phyloP scores from a whole-genome alignment of 768 basidiomycete genomes.

The Calocybe gangraenosa region DNA sequence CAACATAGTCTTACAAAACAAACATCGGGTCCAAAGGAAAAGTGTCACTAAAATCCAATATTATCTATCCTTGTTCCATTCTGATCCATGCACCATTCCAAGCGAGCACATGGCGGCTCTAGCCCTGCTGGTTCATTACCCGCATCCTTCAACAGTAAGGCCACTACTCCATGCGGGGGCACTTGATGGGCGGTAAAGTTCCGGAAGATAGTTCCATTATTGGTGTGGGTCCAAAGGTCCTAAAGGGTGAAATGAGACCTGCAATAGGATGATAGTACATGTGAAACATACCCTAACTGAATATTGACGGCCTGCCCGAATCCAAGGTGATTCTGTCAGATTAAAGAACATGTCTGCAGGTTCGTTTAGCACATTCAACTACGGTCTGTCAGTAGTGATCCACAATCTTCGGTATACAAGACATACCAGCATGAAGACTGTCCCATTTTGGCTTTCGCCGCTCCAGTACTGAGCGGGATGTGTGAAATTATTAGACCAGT shows the following conservation, averaged over 20 bases:
- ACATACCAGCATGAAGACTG: conserved; percentile 60
- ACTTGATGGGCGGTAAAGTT: conserved; percentile 52
- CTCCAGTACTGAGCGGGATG: conserved; percentile 67
- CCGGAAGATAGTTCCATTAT: conserved; percentile 63
- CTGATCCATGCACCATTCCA: conserved; percentile 57
- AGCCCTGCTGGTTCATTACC: conserved; percentile 62
- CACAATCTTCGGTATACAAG: neutral
- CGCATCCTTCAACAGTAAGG: conserved; percentile 59
- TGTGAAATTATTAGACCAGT: conserved; percentile 34
- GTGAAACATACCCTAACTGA: conserved; percentile 44
- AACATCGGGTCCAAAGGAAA: too few relatives aligned
- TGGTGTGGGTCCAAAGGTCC: conserved; percentile 76
- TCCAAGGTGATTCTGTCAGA: conserved; percentile 63
- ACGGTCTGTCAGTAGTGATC: neutral
- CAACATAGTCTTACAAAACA: too few relatives aligned
- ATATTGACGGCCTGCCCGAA: conserved; percentile 59
- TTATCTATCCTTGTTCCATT: conserved; percentile 42
- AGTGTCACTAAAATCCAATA: conserved; percentile 11
- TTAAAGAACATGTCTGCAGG: conserved; percentile 54
- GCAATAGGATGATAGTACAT: neutral
- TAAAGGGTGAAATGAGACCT: conserved; percentile 17
- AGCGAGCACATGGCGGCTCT: conserved; percentile 54
- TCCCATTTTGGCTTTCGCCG: conserved; percentile 56
- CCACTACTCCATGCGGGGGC: conserved; percentile 69
- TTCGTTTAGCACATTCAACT: conserved; percentile 56